Conservation (phyloP, 1,139 yeast species). For the Yamadazyma dushanensis region DNA sequence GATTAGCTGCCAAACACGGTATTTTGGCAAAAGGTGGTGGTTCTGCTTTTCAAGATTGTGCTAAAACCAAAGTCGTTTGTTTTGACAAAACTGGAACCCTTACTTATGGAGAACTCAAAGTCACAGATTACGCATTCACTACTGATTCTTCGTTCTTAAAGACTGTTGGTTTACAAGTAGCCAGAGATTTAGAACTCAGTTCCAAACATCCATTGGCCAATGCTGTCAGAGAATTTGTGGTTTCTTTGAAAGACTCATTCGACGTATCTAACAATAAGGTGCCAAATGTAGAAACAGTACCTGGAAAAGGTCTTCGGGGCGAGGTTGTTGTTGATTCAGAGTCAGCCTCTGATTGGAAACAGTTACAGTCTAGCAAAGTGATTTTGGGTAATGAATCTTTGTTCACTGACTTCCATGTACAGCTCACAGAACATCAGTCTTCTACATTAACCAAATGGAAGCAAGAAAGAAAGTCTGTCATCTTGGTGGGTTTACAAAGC, state of each 20-base stretch:
- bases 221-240: slow-evolving; percentile 50
- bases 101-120: slow-evolving; percentile 62
- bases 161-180: slow-evolving; percentile 37
- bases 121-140: slow-evolving; percentile 48
- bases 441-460: slow-evolving; percentile 54
- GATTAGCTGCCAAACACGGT: slow-evolving; percentile 57
- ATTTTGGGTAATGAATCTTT: slow-evolving; percentile 68
- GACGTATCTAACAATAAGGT: slow-evolving; percentile 37
- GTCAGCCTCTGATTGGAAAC: slow-evolving; percentile 26
- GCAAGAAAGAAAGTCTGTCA: slow-evolving; percentile 59
- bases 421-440: slow-evolving; percentile 24
- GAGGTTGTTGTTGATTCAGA: slow-evolving; percentile 24
- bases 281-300: slow-evolving; percentile 50
- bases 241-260: slow-evolving; percentile 19
- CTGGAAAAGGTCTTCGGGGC: slow-evolving; percentile 63
- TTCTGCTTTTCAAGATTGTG: slow-evolving; percentile 77
- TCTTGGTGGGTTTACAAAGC: slow-evolving; percentile 51
- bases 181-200: slow-evolving; percentile 61
- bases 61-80: slow-evolving; percentile 61
- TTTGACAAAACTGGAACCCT: slow-evolving; percentile 83
- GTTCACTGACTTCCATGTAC: slow-evolving; percentile 44
- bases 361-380: slow-evolving; percentile 36
- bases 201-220: slow-evolving; percentile 71
- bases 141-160: slow-evolving; percentile 19
- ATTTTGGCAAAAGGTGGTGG: slow-evolving; percentile 81